Evolutionary conservation across 208 protist genomes (phyloP), one percentile per base, ranked within the genome.

Genomic region (Naegleria fowleri): DNA sequence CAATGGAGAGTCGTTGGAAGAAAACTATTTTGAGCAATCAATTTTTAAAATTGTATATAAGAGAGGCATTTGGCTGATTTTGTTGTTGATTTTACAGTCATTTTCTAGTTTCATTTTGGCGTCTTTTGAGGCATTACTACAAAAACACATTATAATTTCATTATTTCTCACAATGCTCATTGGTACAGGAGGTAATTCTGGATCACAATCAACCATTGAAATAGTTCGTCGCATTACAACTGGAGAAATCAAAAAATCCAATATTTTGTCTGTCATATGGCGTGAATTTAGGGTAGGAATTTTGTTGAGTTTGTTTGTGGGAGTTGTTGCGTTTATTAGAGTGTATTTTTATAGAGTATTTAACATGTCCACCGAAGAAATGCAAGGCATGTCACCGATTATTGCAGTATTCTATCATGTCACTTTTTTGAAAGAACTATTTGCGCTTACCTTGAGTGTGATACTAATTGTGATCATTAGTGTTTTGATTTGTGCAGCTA

Each of bases 71-170:
- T 87, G 83, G 83, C 40, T 87, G 40, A 87, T 87, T 16, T 40
- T 40, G 15, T 51, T 87, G 9, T 87, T 87, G 29, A 52, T 87
- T 87, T 33, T 87, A n/a, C 83, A 87, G 29, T 40, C 29, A 40
- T 87, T 87, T 51, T 51, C 39, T 33, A 87, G 83, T 51, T 87
- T 87, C 29, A 87, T 87, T 87, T 36, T 87, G 29, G 83, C 83
- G 9, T 48, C 29, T 16, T 87, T 87, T 87, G 83, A 87, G 43
- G 19, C 15, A 9, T n/a, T 87, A 16, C 9, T 87, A 11, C 9
- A 41, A 51, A 40, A 87, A 15, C 83, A 87, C 38, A 51, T 87
- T 41, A 87, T 87, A 51, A 87, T 87, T 87, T 40, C 83, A 41
- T n/a, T 87, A 25, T 87, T 87, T 36, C 43, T 87, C 11, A 87